Evolutionary conservation across 768 basidiomycete species (phyloP).

Genomic region (Zangia roseola): DNA sequence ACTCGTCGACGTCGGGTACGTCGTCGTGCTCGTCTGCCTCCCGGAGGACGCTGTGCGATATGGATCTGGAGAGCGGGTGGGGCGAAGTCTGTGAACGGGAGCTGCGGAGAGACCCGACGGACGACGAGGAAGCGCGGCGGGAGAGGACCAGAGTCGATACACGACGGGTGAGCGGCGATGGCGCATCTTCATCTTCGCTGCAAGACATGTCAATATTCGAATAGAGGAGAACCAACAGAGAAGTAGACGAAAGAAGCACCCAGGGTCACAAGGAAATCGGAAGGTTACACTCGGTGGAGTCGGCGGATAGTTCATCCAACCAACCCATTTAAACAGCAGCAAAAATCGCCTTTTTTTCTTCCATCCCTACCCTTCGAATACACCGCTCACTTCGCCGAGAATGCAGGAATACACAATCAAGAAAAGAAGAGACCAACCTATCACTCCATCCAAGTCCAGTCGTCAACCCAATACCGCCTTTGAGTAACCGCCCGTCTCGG

Average conservation of each 20-base stretch:
- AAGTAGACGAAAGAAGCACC: conserved; percentile 7
- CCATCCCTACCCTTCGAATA: too few relatives aligned
- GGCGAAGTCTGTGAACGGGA: conserved; percentile 14
- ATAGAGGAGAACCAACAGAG: background rate
- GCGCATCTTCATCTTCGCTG: conserved; percentile 75
- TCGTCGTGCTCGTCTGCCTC: conserved; percentile 25
- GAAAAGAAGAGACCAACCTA: conserved; percentile 41
- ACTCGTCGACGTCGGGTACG: conserved; percentile 18
- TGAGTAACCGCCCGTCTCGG: conserved; percentile 55
- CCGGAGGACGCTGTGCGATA: conserved; percentile 31
- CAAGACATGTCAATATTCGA: background rate
- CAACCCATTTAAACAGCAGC: conserved; percentile 10
- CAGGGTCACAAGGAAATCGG: conserved; percentile 9
- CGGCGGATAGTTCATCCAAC: conserved; percentile 8
- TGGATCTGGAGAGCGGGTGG: conserved; percentile 25
- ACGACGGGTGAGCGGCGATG: conserved; percentile 62
- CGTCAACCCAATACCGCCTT: conserved; percentile 66
- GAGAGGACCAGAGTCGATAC: conserved; percentile 57
- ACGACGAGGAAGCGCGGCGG: conserved; percentile 45
- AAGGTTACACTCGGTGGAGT: background rate
- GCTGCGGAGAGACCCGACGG: conserved; percentile 30
- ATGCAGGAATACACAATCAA: too few relatives aligned
- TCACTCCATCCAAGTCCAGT: conserved; percentile 78
- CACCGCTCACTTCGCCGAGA: too few relatives aligned
- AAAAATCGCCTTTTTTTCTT: background rate